Base-by-base conservation (phyloP, 2,329 filamentous ascomycete genomes). In the Verticillium tricorpus region DNA sequence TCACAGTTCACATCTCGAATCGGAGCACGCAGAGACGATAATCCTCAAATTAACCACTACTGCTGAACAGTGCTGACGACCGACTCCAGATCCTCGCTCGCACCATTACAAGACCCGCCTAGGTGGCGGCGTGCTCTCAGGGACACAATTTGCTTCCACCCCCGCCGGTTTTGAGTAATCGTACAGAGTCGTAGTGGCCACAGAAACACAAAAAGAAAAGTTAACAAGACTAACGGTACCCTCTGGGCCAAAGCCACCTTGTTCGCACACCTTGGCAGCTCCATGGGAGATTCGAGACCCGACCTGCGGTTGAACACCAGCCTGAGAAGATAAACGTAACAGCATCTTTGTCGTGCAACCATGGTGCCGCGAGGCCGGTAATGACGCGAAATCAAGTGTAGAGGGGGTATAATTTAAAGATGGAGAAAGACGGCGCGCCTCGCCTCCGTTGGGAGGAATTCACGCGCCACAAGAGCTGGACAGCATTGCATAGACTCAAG, bases 311-410 rank as follows among this genome's bases (percentile, higher is more conserved):
- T 25, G 45, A 22, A 50, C 45, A 22, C 45, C 45, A 25, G 45
- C 22, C 45, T 50, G 11, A 25, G 9, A n/a, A 50, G 45, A 50
- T n/a, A 25, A 50, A 50, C 45, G 9, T n/a, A 12, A n/a, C 22
- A n/a, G n/a, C 8, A 50, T 50, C 45, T 12, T 22, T 14, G 45
- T 50, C 45, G 45, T 50, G 19, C 45, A 50, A 22, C 45, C 45
- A 50, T 14, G 45, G 19, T 50, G 45, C 5, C 19, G 19, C 45
- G 45, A 50, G 57, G 57, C 45, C 59, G 52, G 52, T 57, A 62
- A 17, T 50, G 57, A 32, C 37, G 61, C 45, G 59, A 57, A 39
- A 22, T 57, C 35, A 58, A 62, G 61, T 62, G 39, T 28, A 35
- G 32, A n/a, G 52, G 37, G 19, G 45, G 45, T 25, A 50, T 50